Conservation (phyloP, 1,139 yeast genomes). For the Yarrowia galli region DNA sequence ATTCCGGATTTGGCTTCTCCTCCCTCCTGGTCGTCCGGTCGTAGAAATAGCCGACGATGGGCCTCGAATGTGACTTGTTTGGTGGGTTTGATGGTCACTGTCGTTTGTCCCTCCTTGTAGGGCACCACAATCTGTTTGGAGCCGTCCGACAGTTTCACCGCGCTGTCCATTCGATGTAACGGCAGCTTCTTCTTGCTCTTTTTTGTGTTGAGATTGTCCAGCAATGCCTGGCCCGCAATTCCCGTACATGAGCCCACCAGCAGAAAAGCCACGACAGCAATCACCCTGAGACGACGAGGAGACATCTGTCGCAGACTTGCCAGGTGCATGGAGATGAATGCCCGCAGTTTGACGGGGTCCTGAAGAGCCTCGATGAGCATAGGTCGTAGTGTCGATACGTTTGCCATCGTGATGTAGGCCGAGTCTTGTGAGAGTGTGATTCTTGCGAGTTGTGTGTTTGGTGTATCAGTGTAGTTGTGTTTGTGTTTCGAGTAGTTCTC, state of each 20-base stretch:
- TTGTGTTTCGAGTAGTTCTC: not conserved
- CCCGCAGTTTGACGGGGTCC: conserved; percentile 39
- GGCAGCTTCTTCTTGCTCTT: conserved; percentile 34
- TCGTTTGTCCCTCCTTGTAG: conserved; percentile 56
- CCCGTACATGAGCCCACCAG: conserved; percentile 33
- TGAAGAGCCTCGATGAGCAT: conserved; percentile 33
- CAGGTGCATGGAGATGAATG: conserved; percentile 33
- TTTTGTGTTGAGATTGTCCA: conserved; percentile 22
- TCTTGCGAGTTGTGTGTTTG: not conserved
- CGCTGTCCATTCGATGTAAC: conserved; percentile 35
- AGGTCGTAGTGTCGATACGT: conserved; percentile 21
- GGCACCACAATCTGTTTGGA: conserved; percentile 52
- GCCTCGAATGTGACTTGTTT: conserved; percentile 69
- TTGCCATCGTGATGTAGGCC: conserved; percentile 8
- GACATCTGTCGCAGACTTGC: conserved; percentile 13
- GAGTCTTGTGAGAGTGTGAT: not conserved
- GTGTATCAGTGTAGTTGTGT: not conserved
- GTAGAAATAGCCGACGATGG: conserved; percentile 68
- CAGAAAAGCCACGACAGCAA: conserved; percentile 24
- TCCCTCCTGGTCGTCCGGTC: conserved; percentile 55
- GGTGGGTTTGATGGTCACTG: conserved; percentile 66
- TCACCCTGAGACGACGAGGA: conserved; percentile 20
- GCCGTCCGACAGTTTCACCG: conserved; percentile 37
- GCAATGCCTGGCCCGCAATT: conserved; percentile 28
- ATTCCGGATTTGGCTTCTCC: conserved; percentile 49